phyloP scores from a whole-genome alignment of 257 asterid genomes.

The Lavandula angustifolia region DNA sequence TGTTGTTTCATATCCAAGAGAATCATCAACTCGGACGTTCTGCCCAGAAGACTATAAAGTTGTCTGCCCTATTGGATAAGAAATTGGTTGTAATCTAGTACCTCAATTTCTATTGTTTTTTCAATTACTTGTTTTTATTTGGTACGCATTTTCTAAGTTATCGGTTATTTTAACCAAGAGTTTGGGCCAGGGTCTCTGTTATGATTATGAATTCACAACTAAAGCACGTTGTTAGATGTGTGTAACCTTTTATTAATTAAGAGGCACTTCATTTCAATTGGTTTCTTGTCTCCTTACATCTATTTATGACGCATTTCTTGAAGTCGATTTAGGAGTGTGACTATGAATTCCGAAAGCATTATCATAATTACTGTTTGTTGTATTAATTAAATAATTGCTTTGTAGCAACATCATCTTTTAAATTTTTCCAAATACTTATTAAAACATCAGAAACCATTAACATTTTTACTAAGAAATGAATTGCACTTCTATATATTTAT shows the following conservation, averaged over 20 bases:
- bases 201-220: conserved; percentile 35
- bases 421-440: not conserved
- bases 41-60: no score
- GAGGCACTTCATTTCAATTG: conserved; percentile 24
- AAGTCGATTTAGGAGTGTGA: not conserved
- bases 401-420: not conserved
- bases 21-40: no score
- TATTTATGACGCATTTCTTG: conserved; percentile 13
- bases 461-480: no score
- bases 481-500: no score
- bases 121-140: no score
- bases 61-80: no score
- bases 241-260: conserved; percentile 10
- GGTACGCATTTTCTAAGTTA: no score
- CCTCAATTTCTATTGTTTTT: no score
- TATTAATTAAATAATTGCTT: conserved; percentile 9
- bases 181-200: conserved; percentile 22
- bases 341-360: not conserved
- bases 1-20: no score
- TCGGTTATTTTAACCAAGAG: no score
- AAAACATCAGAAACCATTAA: not conserved
- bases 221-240: conserved; percentile 28
- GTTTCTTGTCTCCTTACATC: conserved; percentile 11
- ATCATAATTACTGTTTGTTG: not conserved
- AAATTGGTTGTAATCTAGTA: no score